These are phyloP conservation scores for Fusarium palustre DNA, from an alignment of 2,329 filamentous ascomycete genomes.

Conservation along the genomic window DNA sequence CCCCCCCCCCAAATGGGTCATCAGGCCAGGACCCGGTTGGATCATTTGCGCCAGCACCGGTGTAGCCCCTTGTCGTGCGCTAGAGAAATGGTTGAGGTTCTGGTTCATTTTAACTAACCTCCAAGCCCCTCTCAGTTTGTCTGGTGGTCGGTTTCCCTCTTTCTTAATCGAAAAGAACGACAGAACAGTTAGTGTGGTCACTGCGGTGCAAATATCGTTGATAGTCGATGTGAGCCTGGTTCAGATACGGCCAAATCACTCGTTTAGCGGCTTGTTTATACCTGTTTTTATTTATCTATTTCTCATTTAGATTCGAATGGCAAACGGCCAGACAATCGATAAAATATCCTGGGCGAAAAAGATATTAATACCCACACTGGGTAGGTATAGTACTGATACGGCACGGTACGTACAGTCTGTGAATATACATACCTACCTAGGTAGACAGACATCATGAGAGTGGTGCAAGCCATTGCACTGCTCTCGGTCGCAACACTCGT, in stretches of 20 bases:
- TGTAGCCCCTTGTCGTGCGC: slow-evolving; percentile 32
- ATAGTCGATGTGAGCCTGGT: slow-evolving; percentile 15
- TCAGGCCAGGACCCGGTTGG: slow-evolving; percentile 12
- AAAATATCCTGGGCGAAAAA: slow-evolving; percentile 5
- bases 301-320: slow-evolving; percentile 13
- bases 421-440: too few species aligned
- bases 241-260: slow-evolving; percentile 32
- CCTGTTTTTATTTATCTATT: not conserved
- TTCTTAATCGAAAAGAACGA: slow-evolving; percentile 9
- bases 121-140: slow-evolving; percentile 19
- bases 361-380: not conserved
- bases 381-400: not conserved
- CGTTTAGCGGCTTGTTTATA: slow-evolving; percentile 28
- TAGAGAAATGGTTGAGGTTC: slow-evolving; percentile 1
- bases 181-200: slow-evolving; percentile 6
- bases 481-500: slow-evolving; percentile 34
- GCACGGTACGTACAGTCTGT: not conserved
- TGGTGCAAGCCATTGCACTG: slow-evolving; percentile 32
- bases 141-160: slow-evolving; percentile 14
- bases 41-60: slow-evolving; percentile 17
- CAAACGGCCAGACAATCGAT: slow-evolving; percentile 11
- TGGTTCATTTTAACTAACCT: slow-evolving; percentile 35
- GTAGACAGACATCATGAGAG: slow-evolving; percentile 35
- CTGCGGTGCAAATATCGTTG: not conserved
- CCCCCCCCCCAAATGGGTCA: slow-evolving; percentile 12